Evolutionary conservation across 2,329 filamentous ascomycete species (phyloP).

Genomic region (Pezicula rhizophila): DNA sequence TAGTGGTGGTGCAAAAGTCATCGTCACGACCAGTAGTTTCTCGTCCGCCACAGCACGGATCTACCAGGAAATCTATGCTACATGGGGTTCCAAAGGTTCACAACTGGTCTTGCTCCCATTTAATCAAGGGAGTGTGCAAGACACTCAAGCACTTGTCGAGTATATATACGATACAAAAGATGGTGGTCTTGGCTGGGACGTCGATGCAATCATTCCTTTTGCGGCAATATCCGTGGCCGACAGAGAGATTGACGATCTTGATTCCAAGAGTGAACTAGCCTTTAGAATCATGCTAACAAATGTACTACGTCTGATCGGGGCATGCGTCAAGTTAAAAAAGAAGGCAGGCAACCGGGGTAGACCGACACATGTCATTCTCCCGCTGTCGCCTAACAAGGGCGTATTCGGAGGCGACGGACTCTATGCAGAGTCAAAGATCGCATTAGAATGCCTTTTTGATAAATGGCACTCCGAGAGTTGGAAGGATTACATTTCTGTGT

Average conservation of each 20-base stretch:
- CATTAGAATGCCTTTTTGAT: conserved; percentile 92
- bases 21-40: conserved; percentile 91
- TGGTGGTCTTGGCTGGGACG: conserved; percentile 91
- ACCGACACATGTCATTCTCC: conserved; percentile 88
- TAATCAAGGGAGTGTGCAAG: conserved; percentile 96
- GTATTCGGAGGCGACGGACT: conserved; percentile 95
- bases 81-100: conserved; percentile 83
- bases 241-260: conserved; percentile 87
- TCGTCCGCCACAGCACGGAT: conserved; percentile 96
- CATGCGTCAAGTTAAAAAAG: conserved; percentile 82
- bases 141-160: conserved; percentile 82
- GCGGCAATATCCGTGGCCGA: conserved; percentile 95
- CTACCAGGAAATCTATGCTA: conserved; percentile 94
- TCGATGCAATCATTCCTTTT: conserved; percentile 91
- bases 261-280: conserved; percentile 91
- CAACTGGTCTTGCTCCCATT: conserved; percentile 95
- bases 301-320: conserved; percentile 78
- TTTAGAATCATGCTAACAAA: conserved; percentile 98
- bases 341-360: conserved; percentile 82
- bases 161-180: conserved; percentile 75
- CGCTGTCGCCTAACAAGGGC: conserved; percentile 94
- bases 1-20: conserved; percentile 87
- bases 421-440: conserved; percentile 95
- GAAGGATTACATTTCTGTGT: conserved; percentile 92
- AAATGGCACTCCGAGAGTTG: conserved; percentile 94